A percentile compares a stretch with the other conserved stretches of the same genome.
Evolutionary conservation across 192 early-diverging fungal genomes (phyloP).

Genomic region (Funneliformis mosseae): DNA sequence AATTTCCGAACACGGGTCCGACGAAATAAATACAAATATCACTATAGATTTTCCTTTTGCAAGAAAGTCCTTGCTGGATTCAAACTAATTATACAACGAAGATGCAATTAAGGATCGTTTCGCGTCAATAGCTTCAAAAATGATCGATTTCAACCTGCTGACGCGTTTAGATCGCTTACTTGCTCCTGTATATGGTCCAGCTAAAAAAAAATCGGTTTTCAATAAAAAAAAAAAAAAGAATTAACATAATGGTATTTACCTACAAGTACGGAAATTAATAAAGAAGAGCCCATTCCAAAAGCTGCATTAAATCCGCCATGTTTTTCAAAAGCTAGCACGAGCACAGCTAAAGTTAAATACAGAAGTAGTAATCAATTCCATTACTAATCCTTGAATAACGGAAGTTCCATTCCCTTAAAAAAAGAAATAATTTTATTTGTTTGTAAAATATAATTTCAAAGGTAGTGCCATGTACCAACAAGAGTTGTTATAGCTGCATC

Average conservation of each 20-base stretch:
- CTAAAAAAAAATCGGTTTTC: not conserved
- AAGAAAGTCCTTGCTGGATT: slow-evolving; percentile 14
- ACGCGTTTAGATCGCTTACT: not conserved
- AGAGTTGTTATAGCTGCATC: not conserved
- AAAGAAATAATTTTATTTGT: not conserved
- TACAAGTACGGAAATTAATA: slow-evolving; percentile 13
- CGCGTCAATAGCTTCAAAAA: too few relatives aligned
- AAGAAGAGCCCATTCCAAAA: slow-evolving; percentile 4
- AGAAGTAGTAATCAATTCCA: slow-evolving; percentile 8
- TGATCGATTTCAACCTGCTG: too few relatives aligned
- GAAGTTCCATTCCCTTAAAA: not conserved
- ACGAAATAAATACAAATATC: slow-evolving; percentile 4
- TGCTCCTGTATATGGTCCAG: slow-evolving; percentile 4
- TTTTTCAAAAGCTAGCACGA: not conserved
- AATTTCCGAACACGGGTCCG: not conserved
- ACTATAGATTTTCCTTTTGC: not conserved
- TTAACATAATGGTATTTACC: not conserved
- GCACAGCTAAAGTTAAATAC: not conserved
- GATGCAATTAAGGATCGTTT: not conserved
- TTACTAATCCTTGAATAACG: not conserved
- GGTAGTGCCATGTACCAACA: not conserved
- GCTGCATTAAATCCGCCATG: not conserved
- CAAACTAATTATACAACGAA: not conserved
- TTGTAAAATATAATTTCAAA: not conserved
- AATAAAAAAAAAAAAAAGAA: not conserved